Percentiles rank a stretch among this genome's conserved stretches.
These are phyloP conservation scores for Oenanthe sinensis DNA, from an alignment of 129 eudicot species.

Conservation along the genomic window DNA sequence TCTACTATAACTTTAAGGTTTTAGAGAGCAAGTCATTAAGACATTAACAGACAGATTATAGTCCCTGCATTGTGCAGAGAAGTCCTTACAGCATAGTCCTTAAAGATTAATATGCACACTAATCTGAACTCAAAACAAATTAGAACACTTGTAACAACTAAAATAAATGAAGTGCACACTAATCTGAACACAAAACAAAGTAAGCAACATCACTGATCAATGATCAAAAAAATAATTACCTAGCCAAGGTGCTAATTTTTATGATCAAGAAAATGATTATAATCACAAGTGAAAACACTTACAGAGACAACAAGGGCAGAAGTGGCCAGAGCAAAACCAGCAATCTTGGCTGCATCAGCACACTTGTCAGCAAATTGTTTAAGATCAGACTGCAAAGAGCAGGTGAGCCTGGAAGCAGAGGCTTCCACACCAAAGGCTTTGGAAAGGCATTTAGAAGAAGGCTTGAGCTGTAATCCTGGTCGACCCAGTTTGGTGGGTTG, in stretches of 20 bases:
- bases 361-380: conserved; percentile 72
- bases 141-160: not conserved
- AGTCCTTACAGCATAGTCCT: not conserved
- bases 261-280: not conserved
- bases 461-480: conserved; percentile 38
- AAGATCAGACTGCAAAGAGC: conserved; percentile 70
- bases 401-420: conserved; percentile 37
- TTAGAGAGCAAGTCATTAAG: not conserved
- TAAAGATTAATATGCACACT: no score
- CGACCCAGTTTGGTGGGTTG: conserved; percentile 54
- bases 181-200: not conserved
- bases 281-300: conserved; percentile 11
- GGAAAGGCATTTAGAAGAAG: conserved; percentile 38
- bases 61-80: not conserved
- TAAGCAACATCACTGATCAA: not conserved
- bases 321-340: conserved; percentile 83
- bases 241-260: not conserved
- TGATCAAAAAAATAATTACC: not conserved
- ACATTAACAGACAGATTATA: not conserved
- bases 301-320: conserved; percentile 88
- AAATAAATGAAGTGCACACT: conserved; percentile 2
- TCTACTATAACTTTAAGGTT: not conserved
- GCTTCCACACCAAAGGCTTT: conserved; percentile 59
- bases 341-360: conserved; percentile 79
- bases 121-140: no score